A percentile compares a stretch with the other conserved stretches of the same genome.
Conservation (phyloP, 768 basidiomycete genomes). For the Favolaschia claudopus region DNA sequence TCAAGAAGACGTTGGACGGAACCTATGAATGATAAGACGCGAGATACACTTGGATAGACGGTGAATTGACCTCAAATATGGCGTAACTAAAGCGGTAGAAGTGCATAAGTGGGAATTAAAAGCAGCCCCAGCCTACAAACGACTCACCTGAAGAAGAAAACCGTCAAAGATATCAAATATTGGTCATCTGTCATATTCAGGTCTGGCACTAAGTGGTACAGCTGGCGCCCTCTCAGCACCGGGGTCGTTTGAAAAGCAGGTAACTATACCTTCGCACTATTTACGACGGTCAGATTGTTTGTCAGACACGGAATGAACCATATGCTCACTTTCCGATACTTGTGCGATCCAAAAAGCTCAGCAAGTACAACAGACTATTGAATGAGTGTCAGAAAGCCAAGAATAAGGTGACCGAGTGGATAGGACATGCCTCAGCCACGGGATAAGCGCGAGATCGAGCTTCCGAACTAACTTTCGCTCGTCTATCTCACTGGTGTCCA, state of each 20-base stretch:
- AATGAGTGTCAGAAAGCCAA: too few species aligned
- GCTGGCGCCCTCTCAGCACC: constrained; percentile 42
- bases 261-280: constrained; percentile 53
- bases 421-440: too few species aligned
- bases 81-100: constrained; percentile 57
- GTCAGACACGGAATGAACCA: constrained; percentile 33
- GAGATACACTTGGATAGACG: background rate
- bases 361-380: constrained; percentile 76
- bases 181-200: constrained; percentile 70
- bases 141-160: constrained; percentile 57
- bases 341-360: constrained; percentile 59
- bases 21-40: constrained; percentile 42
- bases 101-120: constrained; percentile 29
- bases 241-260: background rate
- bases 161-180: constrained; percentile 70
- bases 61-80: constrained; percentile 63
- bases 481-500: constrained; percentile 68
- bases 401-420: too few species aligned
- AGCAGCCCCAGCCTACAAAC: background rate
- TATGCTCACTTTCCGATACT: constrained; percentile 57
- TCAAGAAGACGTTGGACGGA: constrained; percentile 77
- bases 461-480: constrained; percentile 76
- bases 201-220: constrained; percentile 67
- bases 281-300: too few species aligned
- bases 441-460: constrained; percentile 69